A percentile compares a stretch with the other conserved stretches of the same genome.
phyloP scores from a whole-genome alignment of 345 rosid genomes.

The Brassica rapa region DNA sequence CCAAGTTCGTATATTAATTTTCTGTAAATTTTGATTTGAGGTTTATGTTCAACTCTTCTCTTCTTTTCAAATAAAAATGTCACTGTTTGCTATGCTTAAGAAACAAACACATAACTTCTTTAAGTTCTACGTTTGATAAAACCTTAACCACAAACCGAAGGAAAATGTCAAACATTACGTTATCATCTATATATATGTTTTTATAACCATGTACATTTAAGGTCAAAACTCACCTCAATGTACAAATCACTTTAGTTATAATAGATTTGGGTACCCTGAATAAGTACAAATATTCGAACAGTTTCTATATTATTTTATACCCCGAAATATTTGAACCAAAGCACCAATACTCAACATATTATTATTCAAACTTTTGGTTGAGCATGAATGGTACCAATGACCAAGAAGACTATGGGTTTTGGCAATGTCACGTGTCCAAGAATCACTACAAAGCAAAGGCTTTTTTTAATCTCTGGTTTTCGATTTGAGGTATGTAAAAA shows the following conservation, averaged over 20 bases:
- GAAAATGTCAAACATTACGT: not conserved
- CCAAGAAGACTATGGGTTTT: not conserved
- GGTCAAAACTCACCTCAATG: not conserved
- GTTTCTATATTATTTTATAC: no score
- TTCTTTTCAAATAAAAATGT: constrained; percentile 22
- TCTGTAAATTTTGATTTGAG: constrained; percentile 35
- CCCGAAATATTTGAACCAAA: no score
- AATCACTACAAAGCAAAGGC: not conserved
- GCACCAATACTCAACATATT: no score
- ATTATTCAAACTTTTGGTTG: no score
- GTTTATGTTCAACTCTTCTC: constrained; percentile 14
- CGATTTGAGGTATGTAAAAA: not conserved
- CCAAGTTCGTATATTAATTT: constrained; percentile 24
- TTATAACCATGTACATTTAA: not conserved
- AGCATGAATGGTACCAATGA: not conserved
- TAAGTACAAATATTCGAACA: no score
- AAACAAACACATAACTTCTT: not conserved
- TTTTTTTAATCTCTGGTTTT: not conserved
- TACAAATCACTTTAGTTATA: no score
- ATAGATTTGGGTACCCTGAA: no score
- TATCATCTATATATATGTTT: not conserved
- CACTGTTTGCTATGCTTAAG: constrained; percentile 12
- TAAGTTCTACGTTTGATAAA: not conserved
- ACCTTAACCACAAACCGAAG: not conserved
- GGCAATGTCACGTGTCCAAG: not conserved